Evolutionary conservation across 495 filamentous ascomycete species (phyloP).

Genomic region (Penicillium robsamsonii): DNA sequence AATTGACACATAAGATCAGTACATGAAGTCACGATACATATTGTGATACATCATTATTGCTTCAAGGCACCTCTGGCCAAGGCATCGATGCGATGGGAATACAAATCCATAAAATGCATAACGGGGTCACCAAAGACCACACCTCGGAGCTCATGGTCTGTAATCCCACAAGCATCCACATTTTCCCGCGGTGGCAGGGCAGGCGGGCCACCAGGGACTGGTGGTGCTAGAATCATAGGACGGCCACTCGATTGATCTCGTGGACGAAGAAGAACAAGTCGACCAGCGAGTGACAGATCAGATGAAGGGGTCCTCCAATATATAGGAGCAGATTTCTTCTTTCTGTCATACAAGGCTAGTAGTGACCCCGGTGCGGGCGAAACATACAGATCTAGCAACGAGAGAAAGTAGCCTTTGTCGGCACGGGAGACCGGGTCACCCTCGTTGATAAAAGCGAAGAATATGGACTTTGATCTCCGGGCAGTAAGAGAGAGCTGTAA

Average conservation of each 20-base stretch:
- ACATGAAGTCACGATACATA: background rate
- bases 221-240: background rate
- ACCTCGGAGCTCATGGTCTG: conserved; percentile 61
- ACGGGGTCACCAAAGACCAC: conserved; percentile 78
- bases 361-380: conserved; percentile 52
- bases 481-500: conserved; percentile 54
- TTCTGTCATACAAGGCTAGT: conserved; percentile 10
- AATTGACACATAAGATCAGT: background rate
- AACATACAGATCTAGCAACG: conserved; percentile 67
- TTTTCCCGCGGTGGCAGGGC: conserved; percentile 38
- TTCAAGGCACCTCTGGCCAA: conserved; percentile 45
- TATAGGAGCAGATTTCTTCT: background rate
- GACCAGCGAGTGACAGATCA: conserved; percentile 63
- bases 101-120: conserved; percentile 75
- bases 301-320: conserved; percentile 62
- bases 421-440: conserved; percentile 77
- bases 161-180: conserved; percentile 59
- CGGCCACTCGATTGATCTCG: conserved; percentile 9
- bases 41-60: background rate
- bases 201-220: conserved; percentile 3
- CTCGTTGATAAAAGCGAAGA: conserved; percentile 78
- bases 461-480: conserved; percentile 57
- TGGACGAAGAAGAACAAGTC: conserved; percentile 59
- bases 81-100: conserved; percentile 63
- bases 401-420: conserved; percentile 69